Conservation (phyloP, 306 rosid genomes). For the Cicer judaicum region DNA sequence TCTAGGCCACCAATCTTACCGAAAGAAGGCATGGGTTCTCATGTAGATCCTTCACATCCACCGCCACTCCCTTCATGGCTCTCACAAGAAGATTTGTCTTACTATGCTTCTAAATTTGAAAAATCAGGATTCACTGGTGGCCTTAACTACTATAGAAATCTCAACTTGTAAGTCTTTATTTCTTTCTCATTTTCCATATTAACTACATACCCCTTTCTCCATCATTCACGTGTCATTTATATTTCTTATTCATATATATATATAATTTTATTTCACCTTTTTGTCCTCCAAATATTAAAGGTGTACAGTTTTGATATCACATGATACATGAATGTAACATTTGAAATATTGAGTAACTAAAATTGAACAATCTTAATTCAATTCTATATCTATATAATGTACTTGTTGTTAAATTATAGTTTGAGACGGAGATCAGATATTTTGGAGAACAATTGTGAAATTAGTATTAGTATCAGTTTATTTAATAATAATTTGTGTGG, state of each 20-base stretch:
- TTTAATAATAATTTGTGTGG: not conserved
- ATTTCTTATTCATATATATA: not conserved
- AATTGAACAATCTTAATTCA: not conserved
- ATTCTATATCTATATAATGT: not conserved
- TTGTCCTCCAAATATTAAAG: not conserved
- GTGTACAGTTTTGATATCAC: not conserved
- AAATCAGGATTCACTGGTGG: conserved; percentile 52
- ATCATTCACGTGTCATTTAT: not conserved
- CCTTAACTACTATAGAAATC: conserved; percentile 53
- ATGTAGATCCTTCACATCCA: not conserved
- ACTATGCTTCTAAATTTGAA: conserved; percentile 48
- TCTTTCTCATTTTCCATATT: not conserved
- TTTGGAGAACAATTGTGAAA: too few relatives aligned
- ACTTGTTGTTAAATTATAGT: too few relatives aligned
- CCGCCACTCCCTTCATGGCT: conserved; percentile 52
- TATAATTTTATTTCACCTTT: not conserved
- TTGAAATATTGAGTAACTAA: too few relatives aligned
- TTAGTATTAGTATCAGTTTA: not conserved
- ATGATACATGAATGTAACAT: too few relatives aligned
- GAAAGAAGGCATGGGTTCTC: conserved; percentile 31
- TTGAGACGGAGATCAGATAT: too few relatives aligned
- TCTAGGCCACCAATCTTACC: conserved; percentile 48
- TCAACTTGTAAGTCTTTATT: conserved; percentile 35
- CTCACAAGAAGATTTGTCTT: conserved; percentile 45
- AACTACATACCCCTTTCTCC: not conserved